Evolutionary conservation across 352 stramenopile genomes (phyloP), one percentile per base, ranked within the genome.

Genomic region (Phytophthora cryptogea): DNA sequence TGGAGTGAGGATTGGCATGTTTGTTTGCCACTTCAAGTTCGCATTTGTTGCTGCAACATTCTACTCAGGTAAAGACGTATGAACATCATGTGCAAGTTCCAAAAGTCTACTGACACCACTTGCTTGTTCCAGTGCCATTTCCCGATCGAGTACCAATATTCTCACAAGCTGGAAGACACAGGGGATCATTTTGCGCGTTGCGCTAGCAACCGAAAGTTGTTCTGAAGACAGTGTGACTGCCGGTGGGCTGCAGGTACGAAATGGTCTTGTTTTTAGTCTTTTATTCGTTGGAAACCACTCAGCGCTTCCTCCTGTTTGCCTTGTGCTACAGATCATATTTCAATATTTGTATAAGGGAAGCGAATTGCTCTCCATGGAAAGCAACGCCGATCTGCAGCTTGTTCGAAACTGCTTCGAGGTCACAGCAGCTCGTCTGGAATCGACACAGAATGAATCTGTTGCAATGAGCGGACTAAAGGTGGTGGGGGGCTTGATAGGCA

Each of bases 11-110:
- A 14, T 59, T 27, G 35, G 27, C 30, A 40, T 30, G 20, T 45
- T 40, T 33, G 56, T 13, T 32, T 84, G 4, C 59, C 66, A 7
- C 49, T 72, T 7, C 83, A 89, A 63, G 56, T 85, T 28, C 74
- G 75, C 16, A 68, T 92, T 42, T 88, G 79, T n/a, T 76, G 66
- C 37, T 89, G 78, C 64, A 89, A 89, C 45, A 53, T 87, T 26
- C 37, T 92, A 16, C 45, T 90, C 28, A 88, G 80, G 83, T 90
- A 59, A n/a, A n/a, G n/a, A n/a, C 28, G 54, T 49, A 44, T 50
- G 14, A 17, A 16, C 20, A 23, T 23, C 20, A 23, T 23, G 31
- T 57, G 11, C 5, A 41, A n/a, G 44, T 37, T 10, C 7, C 10
- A 8, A 11, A 14, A 4, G 39, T 14, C 16, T 27, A 44, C 17